Evolutionary conservation across 306 rosid species (phyloP).

Genomic region (Malus sieversii): DNA sequence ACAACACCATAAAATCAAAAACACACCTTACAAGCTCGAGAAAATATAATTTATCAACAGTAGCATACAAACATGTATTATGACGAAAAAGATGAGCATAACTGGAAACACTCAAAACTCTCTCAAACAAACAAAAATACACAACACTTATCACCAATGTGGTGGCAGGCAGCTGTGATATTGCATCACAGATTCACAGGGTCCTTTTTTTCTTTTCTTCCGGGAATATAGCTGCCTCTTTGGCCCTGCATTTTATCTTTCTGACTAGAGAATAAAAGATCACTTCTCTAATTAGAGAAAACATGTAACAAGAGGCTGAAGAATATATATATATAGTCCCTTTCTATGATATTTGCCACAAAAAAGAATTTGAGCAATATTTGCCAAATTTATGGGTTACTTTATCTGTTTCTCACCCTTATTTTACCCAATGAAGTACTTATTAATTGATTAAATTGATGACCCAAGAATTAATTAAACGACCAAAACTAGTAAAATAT

Average conservation of each 20-base stretch:
- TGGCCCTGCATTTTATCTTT: not conserved
- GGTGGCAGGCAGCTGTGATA: not conserved
- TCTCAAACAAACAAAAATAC: not conserved
- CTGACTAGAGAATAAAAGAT: not conserved
- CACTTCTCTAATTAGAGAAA: not conserved
- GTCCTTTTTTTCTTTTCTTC: not conserved
- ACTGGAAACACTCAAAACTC: not conserved
- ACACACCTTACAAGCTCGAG: slow-evolving; percentile 29
- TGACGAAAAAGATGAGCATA: too few species aligned
- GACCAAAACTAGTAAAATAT: not conserved
- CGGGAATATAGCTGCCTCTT: not conserved
- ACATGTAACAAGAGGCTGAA: not conserved
- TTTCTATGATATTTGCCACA: too few species aligned
- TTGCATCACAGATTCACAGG: not conserved
- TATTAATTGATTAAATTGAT: not conserved
- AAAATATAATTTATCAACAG: not conserved
- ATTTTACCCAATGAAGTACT: not conserved
- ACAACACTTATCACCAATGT: not conserved
- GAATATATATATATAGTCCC: not conserved
- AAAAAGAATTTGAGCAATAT: too few species aligned
- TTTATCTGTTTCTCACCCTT: not conserved
- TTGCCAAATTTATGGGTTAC: not conserved
- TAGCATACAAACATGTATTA: not conserved
- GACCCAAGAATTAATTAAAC: not conserved
- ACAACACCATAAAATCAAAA: slow-evolving; percentile 40